These are phyloP conservation scores for Onygenales sp. DNA, from an alignment of 2,329 filamentous ascomycete species.

Conservation along the genomic window DNA sequence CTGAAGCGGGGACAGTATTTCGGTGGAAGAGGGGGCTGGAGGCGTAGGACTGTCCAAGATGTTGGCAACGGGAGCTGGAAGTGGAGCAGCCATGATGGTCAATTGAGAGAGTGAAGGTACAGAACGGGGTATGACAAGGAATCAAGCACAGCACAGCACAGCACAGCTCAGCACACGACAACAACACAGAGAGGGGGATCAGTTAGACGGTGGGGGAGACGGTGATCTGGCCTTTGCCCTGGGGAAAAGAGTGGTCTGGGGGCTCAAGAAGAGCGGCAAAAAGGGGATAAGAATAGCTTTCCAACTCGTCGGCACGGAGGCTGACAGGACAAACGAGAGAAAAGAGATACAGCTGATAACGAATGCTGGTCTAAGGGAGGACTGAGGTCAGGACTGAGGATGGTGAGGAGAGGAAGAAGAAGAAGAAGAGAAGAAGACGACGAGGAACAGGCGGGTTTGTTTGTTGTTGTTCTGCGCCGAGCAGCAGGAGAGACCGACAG, in stretches of 20 bases:
- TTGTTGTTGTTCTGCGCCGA: not conserved
- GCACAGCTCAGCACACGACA: not conserved
- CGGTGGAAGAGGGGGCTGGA: constrained; percentile 33
- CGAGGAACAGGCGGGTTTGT: not conserved
- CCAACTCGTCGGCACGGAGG: not conserved
- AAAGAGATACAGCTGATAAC: not conserved
- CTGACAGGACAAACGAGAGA: not conserved
- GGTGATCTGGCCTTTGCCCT: not conserved
- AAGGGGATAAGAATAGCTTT: not conserved
- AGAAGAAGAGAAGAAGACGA: not conserved
- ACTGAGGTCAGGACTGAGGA: not conserved
- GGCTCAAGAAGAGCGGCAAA: not conserved
- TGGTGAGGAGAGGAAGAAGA: not conserved
- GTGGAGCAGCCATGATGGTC: not conserved
- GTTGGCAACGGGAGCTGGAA: constrained; percentile 7
- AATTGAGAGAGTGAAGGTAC: not conserved
- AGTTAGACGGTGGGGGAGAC: not conserved
- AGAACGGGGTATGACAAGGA: not conserved
- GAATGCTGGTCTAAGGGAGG: not conserved
- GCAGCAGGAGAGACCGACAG: no score
- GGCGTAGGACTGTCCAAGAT: constrained; percentile 38
- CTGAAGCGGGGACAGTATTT: constrained; percentile 45
- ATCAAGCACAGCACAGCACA: not conserved
- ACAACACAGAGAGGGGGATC: not conserved
- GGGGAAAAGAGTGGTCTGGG: not conserved